A percentile compares a stretch with the other conserved stretches of the same genome.
Conservation (phyloP, 2,329 filamentous ascomycete genomes). For the Kalmusia sp. region DNA sequence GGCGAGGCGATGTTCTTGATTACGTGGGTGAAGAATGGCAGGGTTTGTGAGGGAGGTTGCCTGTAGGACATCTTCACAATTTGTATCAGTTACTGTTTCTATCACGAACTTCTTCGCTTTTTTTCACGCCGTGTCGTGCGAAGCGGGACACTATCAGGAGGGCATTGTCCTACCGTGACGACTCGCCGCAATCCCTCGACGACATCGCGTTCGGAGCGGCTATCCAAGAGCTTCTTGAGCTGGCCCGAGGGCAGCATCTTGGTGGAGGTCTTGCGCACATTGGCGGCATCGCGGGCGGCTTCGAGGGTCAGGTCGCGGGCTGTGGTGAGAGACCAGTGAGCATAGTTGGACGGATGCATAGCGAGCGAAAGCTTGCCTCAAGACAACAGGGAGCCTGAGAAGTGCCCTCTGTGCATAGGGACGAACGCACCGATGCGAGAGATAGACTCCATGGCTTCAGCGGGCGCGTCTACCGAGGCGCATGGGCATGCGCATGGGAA, state of each 20-base stretch:
- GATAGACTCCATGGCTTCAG: constrained; percentile 84
- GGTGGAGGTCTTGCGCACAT: constrained; percentile 60
- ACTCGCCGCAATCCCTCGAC: constrained; percentile 90
- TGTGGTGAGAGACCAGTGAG: constrained; percentile 57
- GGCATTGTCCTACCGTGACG: constrained; percentile 70
- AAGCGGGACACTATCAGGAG: constrained; percentile 8
- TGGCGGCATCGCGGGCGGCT: constrained; percentile 86
- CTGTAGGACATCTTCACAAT: constrained; percentile 89
- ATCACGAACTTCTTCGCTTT: constrained; percentile 5
- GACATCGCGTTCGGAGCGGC: constrained; percentile 89
- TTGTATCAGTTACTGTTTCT: constrained; percentile 22
- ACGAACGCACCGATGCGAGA: constrained; percentile 80
- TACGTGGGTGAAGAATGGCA: constrained; percentile 95
- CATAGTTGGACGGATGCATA: constrained; percentile 48
- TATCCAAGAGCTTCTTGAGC: constrained; percentile 94
- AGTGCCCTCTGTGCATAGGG: constrained; percentile 10
- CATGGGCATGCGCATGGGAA: constrained; percentile 25
- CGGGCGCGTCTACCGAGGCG: constrained; percentile 5
- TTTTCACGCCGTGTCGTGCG: too few relatives aligned
- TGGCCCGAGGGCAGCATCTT: constrained; percentile 78
- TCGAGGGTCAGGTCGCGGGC: constrained; percentile 97
- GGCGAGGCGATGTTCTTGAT: constrained; percentile 97
- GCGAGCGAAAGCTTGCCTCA: constrained; percentile 9
- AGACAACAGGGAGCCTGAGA: constrained; percentile 4
- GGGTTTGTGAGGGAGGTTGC: constrained; percentile 70